Evolutionary conservation across 441 rosid genomes (phyloP).

Genomic region (Euphorbia celastroides): DNA sequence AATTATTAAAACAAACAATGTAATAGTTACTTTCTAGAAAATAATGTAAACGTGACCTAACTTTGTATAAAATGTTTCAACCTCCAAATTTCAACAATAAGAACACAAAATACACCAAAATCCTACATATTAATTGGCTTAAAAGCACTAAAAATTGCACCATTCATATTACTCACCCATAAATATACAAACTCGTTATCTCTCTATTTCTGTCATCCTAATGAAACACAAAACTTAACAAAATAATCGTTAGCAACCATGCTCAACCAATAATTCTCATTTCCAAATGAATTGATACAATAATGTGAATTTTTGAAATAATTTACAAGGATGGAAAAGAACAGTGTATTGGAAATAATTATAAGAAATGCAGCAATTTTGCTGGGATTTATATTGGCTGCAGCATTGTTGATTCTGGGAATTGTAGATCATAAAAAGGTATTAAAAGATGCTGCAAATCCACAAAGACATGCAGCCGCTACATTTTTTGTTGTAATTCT

Average conservation of each 20-base stretch:
- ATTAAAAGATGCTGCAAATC: background rate
- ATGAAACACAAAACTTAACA: background rate
- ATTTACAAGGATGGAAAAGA: constrained; percentile 2
- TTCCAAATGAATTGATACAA: background rate
- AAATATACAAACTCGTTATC: background rate
- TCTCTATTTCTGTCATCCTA: background rate
- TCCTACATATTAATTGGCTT: too few relatives aligned
- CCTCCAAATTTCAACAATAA: too few relatives aligned
- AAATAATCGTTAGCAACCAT: background rate
- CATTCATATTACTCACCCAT: background rate
- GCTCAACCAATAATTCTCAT: background rate
- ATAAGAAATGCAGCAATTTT: background rate
- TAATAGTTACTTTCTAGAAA: too few relatives aligned
- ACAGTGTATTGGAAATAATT: background rate
- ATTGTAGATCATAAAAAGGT: background rate
- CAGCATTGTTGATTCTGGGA: constrained; percentile 2
- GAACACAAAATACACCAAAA: too few relatives aligned
- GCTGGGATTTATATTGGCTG: background rate
- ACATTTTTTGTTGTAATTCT: constrained; percentile 3
- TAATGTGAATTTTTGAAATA: background rate
- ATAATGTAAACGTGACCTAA: too few relatives aligned
- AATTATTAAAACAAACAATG: too few relatives aligned
- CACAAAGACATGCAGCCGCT: constrained; percentile 3
- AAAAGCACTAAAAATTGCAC: background rate
- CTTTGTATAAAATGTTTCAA: too few relatives aligned